phyloP scores from a whole-genome alignment of 345 rosid species.

The Syzygium aromaticum region DNA sequence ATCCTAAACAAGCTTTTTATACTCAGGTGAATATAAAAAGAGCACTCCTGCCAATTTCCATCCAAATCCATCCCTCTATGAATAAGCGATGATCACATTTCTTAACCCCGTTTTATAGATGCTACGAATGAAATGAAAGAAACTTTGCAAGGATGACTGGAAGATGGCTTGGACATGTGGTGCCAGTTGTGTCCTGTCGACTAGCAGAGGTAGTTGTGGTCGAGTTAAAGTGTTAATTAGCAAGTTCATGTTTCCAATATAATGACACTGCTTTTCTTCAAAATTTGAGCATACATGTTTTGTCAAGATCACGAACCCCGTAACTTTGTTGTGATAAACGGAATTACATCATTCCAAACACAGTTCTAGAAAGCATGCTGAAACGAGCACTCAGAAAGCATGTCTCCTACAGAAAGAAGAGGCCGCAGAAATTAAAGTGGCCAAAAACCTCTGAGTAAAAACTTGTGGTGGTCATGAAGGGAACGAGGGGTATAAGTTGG shows the following conservation, averaged over 20 bases:
- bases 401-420: not conserved
- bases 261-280: not conserved
- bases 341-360: not conserved
- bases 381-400: not conserved
- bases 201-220: not conserved
- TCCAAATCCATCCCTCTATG: not conserved
- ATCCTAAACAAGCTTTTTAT: not conserved
- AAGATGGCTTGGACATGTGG: not conserved
- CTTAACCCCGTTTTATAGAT: not conserved
- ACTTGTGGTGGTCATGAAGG: not conserved
- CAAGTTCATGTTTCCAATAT: not conserved
- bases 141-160: not conserved
- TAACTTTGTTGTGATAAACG: not conserved
- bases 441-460: constrained; percentile 20
- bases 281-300: not conserved
- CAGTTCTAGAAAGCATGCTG: not conserved
- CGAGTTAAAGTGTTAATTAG: not conserved
- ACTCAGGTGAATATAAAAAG: not conserved
- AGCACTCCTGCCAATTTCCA: not conserved
- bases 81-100: not conserved
- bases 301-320: not conserved
- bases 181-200: not conserved
- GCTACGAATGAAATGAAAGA: not conserved
- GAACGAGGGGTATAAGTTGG: not conserved
- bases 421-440: not conserved